Percentiles rank a stretch among this genome's conserved stretches.
phyloP scores from a whole-genome alignment of 345 rosid species.

The Alliaria petiolata region DNA sequence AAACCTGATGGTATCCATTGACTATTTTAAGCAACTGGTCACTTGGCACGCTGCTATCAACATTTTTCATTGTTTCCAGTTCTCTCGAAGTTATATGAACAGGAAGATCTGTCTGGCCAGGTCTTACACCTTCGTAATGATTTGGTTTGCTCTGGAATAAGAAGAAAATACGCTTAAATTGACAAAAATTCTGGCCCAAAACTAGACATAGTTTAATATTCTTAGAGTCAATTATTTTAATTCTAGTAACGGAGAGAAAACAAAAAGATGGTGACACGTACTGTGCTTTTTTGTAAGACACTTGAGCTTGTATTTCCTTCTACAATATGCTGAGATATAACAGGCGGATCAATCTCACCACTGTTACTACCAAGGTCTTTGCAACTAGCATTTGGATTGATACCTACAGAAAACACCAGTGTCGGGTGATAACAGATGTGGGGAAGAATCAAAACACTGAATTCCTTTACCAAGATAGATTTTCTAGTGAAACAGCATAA shows the following conservation, averaged over 20 bases:
- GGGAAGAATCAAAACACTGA: slow-evolving; percentile 11
- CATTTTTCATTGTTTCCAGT: slow-evolving; percentile 30
- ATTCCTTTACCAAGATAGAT: slow-evolving; percentile 25
- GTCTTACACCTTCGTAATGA: slow-evolving; percentile 13
- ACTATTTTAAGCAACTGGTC: slow-evolving; percentile 34
- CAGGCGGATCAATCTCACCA: slow-evolving; percentile 35
- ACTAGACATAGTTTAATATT: background rate
- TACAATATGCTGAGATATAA: slow-evolving; percentile 30
- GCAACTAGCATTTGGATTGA: slow-evolving; percentile 30
- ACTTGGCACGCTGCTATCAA: slow-evolving; percentile 32
- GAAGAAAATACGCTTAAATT: background rate
- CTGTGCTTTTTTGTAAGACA: slow-evolving; percentile 35
- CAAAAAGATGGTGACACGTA: slow-evolving; percentile 34
- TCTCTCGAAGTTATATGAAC: slow-evolving; percentile 33
- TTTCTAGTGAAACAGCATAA: slow-evolving; percentile 29
- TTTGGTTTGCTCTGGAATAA: slow-evolving; percentile 19
- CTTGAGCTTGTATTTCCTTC: slow-evolving; percentile 30
- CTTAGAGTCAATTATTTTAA: background rate
- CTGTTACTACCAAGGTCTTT: slow-evolving; percentile 35
- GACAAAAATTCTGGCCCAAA: background rate
- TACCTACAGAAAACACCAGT: slow-evolving; percentile 43
- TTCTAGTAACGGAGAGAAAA: slow-evolving; percentile 3
- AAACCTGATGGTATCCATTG: slow-evolving; percentile 43
- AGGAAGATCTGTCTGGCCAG: slow-evolving; percentile 26
- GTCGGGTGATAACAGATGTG: slow-evolving; percentile 8